Conservation (phyloP, 2,329 filamentous ascomycete species). For the Nectriaceae sp. region DNA sequence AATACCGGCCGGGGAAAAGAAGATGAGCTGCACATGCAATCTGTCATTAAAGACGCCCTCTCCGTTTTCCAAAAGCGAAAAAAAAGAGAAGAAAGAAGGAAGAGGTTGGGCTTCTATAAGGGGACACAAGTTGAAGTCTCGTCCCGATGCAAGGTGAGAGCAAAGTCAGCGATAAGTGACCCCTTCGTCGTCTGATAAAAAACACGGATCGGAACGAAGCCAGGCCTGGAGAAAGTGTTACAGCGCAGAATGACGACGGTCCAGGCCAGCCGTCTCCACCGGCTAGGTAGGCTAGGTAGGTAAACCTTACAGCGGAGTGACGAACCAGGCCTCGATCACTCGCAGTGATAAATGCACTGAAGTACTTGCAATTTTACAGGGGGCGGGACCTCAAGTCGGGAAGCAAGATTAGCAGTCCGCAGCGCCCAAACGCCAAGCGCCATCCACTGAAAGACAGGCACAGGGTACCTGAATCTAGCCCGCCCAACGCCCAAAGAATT, state of each 20-base stretch:
- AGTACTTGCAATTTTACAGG: too few species aligned
- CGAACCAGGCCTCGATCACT: too few species aligned
- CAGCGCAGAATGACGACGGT: slow-evolving; percentile 7
- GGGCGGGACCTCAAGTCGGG: too few species aligned
- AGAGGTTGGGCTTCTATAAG: too few species aligned
- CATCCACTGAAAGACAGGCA: not conserved
- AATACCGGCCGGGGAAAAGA: slow-evolving; percentile 23
- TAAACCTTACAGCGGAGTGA: too few species aligned
- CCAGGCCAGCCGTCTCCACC: slow-evolving; percentile 2
- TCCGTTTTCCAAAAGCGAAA: too few species aligned
- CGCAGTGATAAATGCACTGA: too few species aligned
- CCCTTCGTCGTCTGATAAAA: slow-evolving; percentile 4
- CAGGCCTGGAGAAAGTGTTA: not conserved
- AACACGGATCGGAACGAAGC: slow-evolving; percentile 2
- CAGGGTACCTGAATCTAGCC: not conserved
- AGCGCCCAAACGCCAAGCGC: slow-evolving; percentile 5
- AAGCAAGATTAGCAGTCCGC: not conserved
- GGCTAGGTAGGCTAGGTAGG: slow-evolving; percentile 6
- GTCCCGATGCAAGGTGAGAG: slow-evolving; percentile 1
- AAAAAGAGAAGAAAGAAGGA: too few species aligned
- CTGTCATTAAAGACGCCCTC: too few species aligned
- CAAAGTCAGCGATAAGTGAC: slow-evolving; percentile 5
- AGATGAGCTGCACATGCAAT: slow-evolving; percentile 5
- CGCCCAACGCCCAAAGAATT: not conserved
- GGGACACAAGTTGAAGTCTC: too few species aligned